Evolutionary conservation across 306 rosid species (phyloP).

Genomic region (Corylus heterophylla): DNA sequence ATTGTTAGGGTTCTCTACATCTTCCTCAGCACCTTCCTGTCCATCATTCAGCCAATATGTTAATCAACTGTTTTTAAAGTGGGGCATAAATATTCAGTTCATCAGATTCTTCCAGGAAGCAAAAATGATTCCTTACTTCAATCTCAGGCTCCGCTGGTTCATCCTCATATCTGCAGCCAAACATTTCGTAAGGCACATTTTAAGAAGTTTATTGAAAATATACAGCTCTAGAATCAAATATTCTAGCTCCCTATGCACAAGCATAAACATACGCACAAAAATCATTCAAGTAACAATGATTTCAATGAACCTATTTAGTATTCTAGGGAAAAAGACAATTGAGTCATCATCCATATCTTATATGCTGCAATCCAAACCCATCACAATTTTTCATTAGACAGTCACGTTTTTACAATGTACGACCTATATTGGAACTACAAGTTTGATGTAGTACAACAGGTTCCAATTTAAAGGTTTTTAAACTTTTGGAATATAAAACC

Average conservation of each 20-base stretch:
- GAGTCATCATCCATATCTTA: neutral
- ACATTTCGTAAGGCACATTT: neutral
- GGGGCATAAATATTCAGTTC: neutral
- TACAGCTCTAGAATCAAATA: neutral
- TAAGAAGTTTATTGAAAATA: neutral
- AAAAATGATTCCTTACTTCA: constrained; percentile 47
- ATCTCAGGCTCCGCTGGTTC: constrained; percentile 90
- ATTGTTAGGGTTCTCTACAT: constrained; percentile 55
- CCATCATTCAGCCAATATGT: constrained; percentile 17
- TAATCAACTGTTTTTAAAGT: neutral
- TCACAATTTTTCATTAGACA: neutral
- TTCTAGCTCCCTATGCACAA: neutral
- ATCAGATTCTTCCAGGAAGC: neutral
- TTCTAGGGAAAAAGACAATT: neutral
- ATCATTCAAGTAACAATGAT: neutral
- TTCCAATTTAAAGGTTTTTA: no score
- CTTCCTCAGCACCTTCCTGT: constrained; percentile 95
- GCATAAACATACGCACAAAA: neutral
- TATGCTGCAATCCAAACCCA: neutral
- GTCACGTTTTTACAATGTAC: neutral
- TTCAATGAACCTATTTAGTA: neutral
- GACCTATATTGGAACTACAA: neutral
- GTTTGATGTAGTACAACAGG: neutral
- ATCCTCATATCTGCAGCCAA: constrained; percentile 67
- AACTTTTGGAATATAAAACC: no score